Evolutionary conservation across 345 rosid genomes (phyloP).

Genomic region (Eucalyptus pauciflora): DNA sequence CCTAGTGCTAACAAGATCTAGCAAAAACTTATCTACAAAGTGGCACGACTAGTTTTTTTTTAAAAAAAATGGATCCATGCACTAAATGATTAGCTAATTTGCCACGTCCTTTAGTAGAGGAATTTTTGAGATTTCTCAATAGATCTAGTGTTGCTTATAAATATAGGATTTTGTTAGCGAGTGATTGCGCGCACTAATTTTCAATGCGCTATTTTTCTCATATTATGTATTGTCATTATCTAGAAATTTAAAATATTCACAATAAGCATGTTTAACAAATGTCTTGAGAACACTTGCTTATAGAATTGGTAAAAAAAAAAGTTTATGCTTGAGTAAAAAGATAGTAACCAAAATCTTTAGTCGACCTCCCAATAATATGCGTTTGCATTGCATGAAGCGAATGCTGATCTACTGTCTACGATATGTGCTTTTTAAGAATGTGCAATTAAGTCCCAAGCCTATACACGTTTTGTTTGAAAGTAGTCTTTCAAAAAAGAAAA

Average conservation of each 20-base stretch:
- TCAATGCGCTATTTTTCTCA: neutral
- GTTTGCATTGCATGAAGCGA: neutral
- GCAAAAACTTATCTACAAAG: neutral
- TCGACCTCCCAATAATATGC: neutral
- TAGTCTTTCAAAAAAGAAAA: neutral
- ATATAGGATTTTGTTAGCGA: neutral
- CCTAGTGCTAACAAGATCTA: neutral
- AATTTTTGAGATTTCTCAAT: neutral
- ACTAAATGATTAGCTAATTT: neutral
- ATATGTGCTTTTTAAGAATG: neutral
- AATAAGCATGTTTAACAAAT: neutral
- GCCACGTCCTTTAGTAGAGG: neutral
- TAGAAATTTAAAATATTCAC: neutral
- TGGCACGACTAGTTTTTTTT: neutral
- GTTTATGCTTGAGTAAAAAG: neutral
- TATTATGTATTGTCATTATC: neutral
- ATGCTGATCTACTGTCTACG: neutral
- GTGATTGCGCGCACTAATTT: accelerated
- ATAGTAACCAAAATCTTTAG: neutral
- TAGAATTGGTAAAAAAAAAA: neutral
- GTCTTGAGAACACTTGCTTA: neutral
- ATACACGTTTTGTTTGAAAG: neutral
- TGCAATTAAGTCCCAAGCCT: neutral
- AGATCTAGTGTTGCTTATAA: neutral
- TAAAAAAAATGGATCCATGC: neutral